A percentile compares a stretch with the other conserved stretches of the same genome.
phyloP scores from a whole-genome alignment of 495 filamentous ascomycete genomes.

The Aspergillus bertholletiae region DNA sequence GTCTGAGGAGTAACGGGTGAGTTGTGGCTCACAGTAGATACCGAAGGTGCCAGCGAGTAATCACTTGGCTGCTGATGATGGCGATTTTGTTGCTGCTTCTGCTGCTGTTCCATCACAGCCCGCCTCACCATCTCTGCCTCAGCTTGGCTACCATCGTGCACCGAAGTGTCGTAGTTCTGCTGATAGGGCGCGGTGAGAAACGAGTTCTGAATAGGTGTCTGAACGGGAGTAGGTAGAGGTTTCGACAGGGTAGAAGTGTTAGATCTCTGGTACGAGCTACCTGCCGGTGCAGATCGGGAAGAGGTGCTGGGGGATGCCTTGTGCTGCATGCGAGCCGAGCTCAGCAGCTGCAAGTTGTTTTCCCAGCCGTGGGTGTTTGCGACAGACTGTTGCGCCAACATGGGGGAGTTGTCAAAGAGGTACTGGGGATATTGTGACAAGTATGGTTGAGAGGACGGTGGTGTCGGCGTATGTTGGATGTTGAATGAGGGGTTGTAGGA shows the following conservation, averaged over 20 bases:
- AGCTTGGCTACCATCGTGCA: conserved; percentile 39
- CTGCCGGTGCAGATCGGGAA: conserved; percentile 28
- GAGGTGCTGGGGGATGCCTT: conserved; percentile 29
- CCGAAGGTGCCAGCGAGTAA: conserved; percentile 51
- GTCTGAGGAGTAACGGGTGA: conserved; percentile 57
- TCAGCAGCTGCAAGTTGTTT: conserved; percentile 37
- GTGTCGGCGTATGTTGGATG: conserved; percentile 32
- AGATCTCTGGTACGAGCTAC: conserved; percentile 31
- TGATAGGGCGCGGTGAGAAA: conserved; percentile 39
- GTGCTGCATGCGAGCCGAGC: conserved; percentile 38
- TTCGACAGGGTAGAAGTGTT: conserved; percentile 33
- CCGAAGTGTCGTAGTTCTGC: conserved; percentile 43
- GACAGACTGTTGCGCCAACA: conserved; percentile 42
- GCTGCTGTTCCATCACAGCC: conserved; percentile 51
- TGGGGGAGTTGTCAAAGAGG: conserved; percentile 31
- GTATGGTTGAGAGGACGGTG: conserved; percentile 20
- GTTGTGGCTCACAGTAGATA: conserved; percentile 52
- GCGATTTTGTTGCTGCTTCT: conserved; percentile 29
- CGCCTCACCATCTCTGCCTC: conserved; percentile 52
- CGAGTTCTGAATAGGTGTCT: conserved; percentile 43
- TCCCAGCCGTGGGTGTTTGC: conserved; percentile 41
- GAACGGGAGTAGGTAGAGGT: conserved; percentile 45
- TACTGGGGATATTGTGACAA: conserved; percentile 27
- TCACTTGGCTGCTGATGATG: conserved; percentile 30
- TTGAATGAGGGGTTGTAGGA: conserved; percentile 44